Evolutionary conservation across 2,329 filamentous ascomycete genomes (phyloP), one percentile per base, ranked within the genome.

Genomic region (Fusarium zealandicum): DNA sequence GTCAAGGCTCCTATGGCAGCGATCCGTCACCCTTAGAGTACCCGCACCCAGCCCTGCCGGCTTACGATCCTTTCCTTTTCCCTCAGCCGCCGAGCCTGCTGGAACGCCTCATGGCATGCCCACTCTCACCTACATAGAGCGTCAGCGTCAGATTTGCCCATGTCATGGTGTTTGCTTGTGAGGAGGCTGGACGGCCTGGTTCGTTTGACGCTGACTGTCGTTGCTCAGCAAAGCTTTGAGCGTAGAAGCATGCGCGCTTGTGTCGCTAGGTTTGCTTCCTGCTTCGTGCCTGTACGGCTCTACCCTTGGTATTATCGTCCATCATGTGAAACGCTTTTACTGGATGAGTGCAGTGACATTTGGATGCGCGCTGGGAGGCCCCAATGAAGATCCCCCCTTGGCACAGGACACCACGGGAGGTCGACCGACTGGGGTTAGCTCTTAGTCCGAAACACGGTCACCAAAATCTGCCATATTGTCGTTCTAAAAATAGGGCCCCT

Each of bases 101-200:
- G 51, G 49, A 46, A 58, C 56, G 56, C 63, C 63, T 64, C 52
- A 31, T 48, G 32, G 55, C 48, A 59, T 59, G 63, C 57, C 54
- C 33, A 32, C 53, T 43, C 59, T 55, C 55, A 47, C 52, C 56
- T 54, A 46, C 47, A 6, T 10, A 54, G 47, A 59, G 50, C 57
- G 50, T 43, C 45, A 30, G 58, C 54, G 63, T 66, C 63, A 66
- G 63, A 65, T 66, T 65, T 48, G 46, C 53, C 55, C 62, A 57
- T 61, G 49, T 36, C 49, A 22, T 53, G 20, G 43, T 32, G 20
- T 45, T 42, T 39, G 31, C 20, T 22, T 22, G 7, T 22, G 20
- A 22, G 7, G 7, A 22, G 20, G 20, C 20, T 22, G 51, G 35
- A 48, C 41, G 32, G 47, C 47, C 42, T 33, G 41, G 37, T 32